phyloP scores from a whole-genome alignment of 116 monocot species.

The Papilionanthe hybrid region DNA sequence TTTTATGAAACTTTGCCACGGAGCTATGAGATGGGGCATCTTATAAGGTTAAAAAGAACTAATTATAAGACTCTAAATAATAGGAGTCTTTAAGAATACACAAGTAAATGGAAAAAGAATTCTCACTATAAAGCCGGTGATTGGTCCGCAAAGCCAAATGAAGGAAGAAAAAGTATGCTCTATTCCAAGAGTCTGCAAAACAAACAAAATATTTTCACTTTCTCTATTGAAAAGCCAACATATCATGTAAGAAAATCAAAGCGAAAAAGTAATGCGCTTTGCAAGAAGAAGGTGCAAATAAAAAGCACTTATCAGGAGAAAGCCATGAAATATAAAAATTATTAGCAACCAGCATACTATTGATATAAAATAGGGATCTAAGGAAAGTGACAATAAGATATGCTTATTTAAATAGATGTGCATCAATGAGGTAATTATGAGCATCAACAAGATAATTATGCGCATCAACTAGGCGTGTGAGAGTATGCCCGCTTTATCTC shows the following conservation, averaged over 20 bases:
- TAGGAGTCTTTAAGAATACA: neutral
- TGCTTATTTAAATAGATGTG: neutral
- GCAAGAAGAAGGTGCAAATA: neutral
- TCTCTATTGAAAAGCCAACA: neutral
- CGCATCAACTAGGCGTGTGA: neutral
- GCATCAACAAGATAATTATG: neutral
- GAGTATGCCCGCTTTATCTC: neutral
- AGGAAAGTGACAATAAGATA: neutral
- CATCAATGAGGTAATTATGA: neutral
- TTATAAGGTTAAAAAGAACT: neutral
- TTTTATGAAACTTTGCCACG: neutral
- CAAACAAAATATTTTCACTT: conserved; percentile 11
- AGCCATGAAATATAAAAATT: neutral
- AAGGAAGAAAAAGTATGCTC: conserved; percentile 92
- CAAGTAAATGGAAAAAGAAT: neutral
- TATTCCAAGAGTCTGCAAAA: conserved; percentile 91
- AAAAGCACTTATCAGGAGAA: neutral
- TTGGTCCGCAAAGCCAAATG: conserved; percentile 99
- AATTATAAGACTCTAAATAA: neutral
- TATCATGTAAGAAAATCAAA: neutral
- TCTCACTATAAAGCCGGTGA: conserved; percentile 93
- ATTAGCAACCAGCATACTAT: neutral
- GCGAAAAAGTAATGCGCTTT: neutral
- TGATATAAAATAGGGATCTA: neutral
- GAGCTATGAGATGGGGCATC: neutral